A percentile compares a stretch with the other conserved stretches of the same genome.
phyloP scores from a whole-genome alignment of 164 flowering plant genomes.

The Annona cherimola region DNA sequence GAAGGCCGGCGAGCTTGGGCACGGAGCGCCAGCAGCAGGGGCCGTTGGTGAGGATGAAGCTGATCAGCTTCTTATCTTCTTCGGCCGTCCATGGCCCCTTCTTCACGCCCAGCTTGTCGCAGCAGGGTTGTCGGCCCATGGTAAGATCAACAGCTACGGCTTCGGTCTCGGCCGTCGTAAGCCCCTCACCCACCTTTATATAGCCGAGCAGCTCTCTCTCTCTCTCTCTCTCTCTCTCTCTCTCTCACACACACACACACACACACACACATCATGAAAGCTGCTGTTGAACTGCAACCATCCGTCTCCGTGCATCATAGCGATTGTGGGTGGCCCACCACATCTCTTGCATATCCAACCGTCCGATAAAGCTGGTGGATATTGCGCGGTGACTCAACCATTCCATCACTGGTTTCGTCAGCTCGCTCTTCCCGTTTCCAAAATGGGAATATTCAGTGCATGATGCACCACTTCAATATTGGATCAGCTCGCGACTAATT shows the following conservation, averaged over 20 bases:
- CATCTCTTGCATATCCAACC: neutral
- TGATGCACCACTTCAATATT: neutral
- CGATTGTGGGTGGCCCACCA: constrained; percentile 21
- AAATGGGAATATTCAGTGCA: neutral
- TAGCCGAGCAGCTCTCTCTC: constrained; percentile 9
- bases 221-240: neutral
- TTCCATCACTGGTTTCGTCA: constrained; percentile 48
- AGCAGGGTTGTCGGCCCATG: constrained; percentile 94
- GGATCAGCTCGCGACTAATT: neutral
- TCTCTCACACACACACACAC: neutral
- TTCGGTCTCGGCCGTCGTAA: constrained; percentile 20
- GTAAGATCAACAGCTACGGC: neutral
- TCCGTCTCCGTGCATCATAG: constrained; percentile 24
- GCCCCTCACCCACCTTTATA: constrained; percentile 50
- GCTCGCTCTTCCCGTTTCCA: constrained; percentile 1
- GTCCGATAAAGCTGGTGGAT: neutral
- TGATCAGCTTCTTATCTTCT: constrained; percentile 88
- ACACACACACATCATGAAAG: constrained; percentile 33
- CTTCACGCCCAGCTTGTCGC: constrained; percentile 91
- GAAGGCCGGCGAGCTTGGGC: constrained; percentile 86
- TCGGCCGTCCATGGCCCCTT: constrained; percentile 97
- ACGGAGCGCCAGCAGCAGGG: constrained; percentile 97
- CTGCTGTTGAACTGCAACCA: constrained; percentile 43
- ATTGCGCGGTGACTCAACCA: constrained; percentile 48
- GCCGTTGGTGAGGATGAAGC: constrained; percentile 79